Evolutionary conservation across 2,329 filamentous ascomycete species (phyloP).

Genomic region (Ustulina deusta): DNA sequence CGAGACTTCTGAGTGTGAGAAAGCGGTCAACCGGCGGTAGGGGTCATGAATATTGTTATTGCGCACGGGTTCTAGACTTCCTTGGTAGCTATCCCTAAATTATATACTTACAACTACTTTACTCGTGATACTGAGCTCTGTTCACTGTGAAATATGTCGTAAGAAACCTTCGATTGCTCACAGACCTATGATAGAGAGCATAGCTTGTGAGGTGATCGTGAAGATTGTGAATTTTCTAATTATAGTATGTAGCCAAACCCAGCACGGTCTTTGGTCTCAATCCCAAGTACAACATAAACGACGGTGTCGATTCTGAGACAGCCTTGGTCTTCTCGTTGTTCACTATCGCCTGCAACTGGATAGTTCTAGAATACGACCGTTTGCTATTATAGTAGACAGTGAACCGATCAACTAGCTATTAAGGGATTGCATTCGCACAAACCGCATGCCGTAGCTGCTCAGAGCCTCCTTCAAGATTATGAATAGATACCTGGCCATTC

Average conservation of each 20-base stretch:
- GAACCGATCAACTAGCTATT: background rate
- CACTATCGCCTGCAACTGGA: background rate
- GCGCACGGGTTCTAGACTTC: too few relatives aligned
- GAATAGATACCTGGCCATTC: background rate
- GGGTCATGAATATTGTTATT: background rate
- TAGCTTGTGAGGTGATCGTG: background rate
- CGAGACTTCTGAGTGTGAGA: background rate
- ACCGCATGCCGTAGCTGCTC: background rate
- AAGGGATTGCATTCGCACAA: background rate
- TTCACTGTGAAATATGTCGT: background rate
- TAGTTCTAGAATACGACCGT: background rate
- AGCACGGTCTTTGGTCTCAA: background rate
- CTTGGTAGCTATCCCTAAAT: background rate
- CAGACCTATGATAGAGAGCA: background rate
- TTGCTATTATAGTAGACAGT: background rate
- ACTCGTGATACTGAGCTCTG: background rate
- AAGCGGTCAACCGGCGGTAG: background rate
- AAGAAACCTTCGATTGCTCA: background rate
- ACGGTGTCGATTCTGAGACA: background rate
- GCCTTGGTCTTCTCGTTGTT: background rate
- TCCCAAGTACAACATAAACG: background rate
- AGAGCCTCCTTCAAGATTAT: background rate
- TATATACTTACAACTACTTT: background rate
- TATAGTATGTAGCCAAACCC: background rate
- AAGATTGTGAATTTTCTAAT: background rate